phyloP scores from a whole-genome alignment of 805 yeast genomes.

The Wickerhamomyces rabaulensis region DNA sequence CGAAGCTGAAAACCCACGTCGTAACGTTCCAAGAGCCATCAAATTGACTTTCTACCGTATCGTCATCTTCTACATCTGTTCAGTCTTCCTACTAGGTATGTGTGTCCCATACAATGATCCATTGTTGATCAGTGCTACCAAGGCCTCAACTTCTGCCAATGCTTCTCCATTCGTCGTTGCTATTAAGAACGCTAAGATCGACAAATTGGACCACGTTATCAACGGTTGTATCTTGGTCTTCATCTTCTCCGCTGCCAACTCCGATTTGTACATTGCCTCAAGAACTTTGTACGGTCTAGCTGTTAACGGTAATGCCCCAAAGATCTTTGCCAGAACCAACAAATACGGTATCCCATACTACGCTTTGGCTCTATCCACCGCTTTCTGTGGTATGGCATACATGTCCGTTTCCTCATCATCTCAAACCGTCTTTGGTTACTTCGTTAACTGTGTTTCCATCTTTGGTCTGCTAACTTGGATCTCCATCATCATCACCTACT shows the following conservation, averaged over 20 bases:
- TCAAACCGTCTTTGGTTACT: slow-evolving; percentile 57
- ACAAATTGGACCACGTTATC: slow-evolving; percentile 66
- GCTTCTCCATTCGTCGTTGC: slow-evolving; percentile 85
- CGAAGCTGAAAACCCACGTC: slow-evolving; percentile 42
- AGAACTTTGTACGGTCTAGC: slow-evolving; percentile 72
- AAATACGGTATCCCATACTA: slow-evolving; percentile 66
- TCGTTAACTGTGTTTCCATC: slow-evolving; percentile 73
- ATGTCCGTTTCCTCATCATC: slow-evolving; percentile 60
- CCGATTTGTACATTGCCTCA: slow-evolving; percentile 73
- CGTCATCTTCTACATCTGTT: slow-evolving; percentile 58
- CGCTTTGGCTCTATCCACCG: slow-evolving; percentile 43
- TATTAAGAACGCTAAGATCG: slow-evolving; percentile 54
- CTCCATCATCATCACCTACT: slow-evolving; percentile 61
- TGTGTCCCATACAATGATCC: slow-evolving; percentile 63
- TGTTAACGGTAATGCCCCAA: slow-evolving; percentile 70
- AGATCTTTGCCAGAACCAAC: slow-evolving; percentile 58
- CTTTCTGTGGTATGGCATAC: slow-evolving; percentile 61
- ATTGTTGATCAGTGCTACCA: slow-evolving; percentile 44
- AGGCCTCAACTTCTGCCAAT: slow-evolving; percentile 53
- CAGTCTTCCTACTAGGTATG: slow-evolving; percentile 54
- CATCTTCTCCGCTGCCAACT: slow-evolving; percentile 78
- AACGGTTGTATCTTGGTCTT: slow-evolving; percentile 75
- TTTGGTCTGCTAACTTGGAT: slow-evolving; percentile 75
- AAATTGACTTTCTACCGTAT: slow-evolving; percentile 70
- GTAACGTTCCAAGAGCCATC: slow-evolving; percentile 42